Evolutionary conservation across 176 grass and related monocot species (phyloP).

Genomic region (Triticum aestivum): IWGSC_CS_RefSeq_v2.1 NC_057803.1:533845762-533846261

Average conservation of each 20-base stretch:
- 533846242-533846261: no score
- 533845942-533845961: constrained; percentile 38
- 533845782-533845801: constrained; percentile 58
- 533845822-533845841: constrained; percentile 39
- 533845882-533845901: constrained; percentile 54
- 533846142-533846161: not conserved
- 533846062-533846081: constrained; percentile 45
- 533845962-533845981: constrained; percentile 42
- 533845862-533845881: constrained; percentile 45
- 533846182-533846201: no score
- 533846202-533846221: no score
- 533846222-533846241: no score
- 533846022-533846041: not conserved
- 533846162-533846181: no score
- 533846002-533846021: constrained; percentile 45
- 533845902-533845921: constrained; percentile 29
- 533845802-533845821: constrained; percentile 52
- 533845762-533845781: constrained; percentile 45
- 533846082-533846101: constrained; percentile 11
- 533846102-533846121: not conserved
- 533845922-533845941: constrained; percentile 14
- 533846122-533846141: not conserved
- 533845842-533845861: constrained; percentile 45
- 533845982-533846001: constrained; percentile 8
- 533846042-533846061: not conserved